Evolutionary conservation across 495 filamentous ascomycete species (phyloP), one percentile per base, ranked within the genome.

Genomic region (Neurospora intermedia): DNA sequence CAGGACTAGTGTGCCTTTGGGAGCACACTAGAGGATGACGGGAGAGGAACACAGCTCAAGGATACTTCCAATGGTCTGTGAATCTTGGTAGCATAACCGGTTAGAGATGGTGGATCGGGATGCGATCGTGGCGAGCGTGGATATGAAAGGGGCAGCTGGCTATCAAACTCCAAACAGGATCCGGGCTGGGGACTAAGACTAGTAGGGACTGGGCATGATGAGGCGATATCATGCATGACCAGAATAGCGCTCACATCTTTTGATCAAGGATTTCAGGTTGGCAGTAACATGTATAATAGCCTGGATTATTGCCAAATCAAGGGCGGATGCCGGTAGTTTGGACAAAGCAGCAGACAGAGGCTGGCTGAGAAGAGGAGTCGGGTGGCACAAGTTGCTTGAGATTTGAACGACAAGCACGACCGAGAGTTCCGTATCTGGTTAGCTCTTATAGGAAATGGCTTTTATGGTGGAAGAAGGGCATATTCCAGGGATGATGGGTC

Each of bases 341-440:
- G 54, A 66, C 54, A 66, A 66, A 66, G 54, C 72, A 74, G 75
- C 20, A 46, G 54, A 54, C 69, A 69, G 75, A 71, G 74, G 75
- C 73, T 74, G 69, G 73, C 73, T 75, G 75, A 75, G 71, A 71
- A 43, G 39, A 70, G 43, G 59, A 70, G 45, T 43, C 74, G 62
- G 38, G 42, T n/a, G 71, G 40, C 74, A 71, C 43, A 70, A 75
- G 54, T 13, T 62, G 54, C 54, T 62, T 13, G 13, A 31, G 15
- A 66, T 6, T 35, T 66, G 23, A 6, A 66, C 48, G 43, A 77
- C 74, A 73, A 77, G 75, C 75, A 75, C 71, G 43, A 76, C 73
- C 54, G 73, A 75, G 69, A 43, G 71, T 73, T 39, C 75, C 75
- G 42, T 41, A 73, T 48, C 41, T 8, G 75, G 73, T 62, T 76